phyloP scores from a whole-genome alignment of 192 early-diverging fungal genomes.

The Coemansia furcata region DNA sequence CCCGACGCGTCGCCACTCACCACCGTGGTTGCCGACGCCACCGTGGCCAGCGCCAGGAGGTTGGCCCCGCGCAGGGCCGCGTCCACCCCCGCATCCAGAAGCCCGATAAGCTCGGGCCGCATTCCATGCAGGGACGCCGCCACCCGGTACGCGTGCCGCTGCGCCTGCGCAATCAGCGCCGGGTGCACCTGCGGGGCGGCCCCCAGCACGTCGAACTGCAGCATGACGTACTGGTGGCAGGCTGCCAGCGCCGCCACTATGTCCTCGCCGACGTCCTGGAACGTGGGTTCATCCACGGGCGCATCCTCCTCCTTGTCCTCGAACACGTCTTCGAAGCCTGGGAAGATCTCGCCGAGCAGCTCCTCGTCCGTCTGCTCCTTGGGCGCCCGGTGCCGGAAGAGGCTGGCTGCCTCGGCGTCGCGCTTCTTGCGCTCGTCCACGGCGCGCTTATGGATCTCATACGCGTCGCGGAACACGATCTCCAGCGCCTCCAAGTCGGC shows the following conservation, averaged over 20 bases:
- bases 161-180: slow-evolving; percentile 17
- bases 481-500: slow-evolving; percentile 34
- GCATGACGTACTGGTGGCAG: slow-evolving; percentile 56
- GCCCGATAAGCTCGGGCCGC: slow-evolving; percentile 12
- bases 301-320: slow-evolving; percentile 46
- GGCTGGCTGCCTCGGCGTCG: slow-evolving; percentile 35
- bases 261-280: slow-evolving; percentile 51
- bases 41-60: slow-evolving; percentile 26
- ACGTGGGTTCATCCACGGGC: slow-evolving; percentile 27
- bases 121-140: slow-evolving; percentile 17
- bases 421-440: slow-evolving; percentile 27
- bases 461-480: slow-evolving; percentile 28
- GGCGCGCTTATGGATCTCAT: slow-evolving; percentile 36
- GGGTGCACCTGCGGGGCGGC: slow-evolving; percentile 11
- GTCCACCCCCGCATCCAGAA: slow-evolving; percentile 15
- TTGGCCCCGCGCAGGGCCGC: slow-evolving; percentile 34
- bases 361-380: slow-evolving; percentile 66
- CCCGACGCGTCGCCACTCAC: not conserved
- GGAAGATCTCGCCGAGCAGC: slow-evolving; percentile 76
- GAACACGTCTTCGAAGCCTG: slow-evolving; percentile 71
- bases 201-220: slow-evolving; percentile 34
- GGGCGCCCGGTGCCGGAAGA: slow-evolving; percentile 26
- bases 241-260: slow-evolving; percentile 49
- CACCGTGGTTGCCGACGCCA: slow-evolving; percentile 7
- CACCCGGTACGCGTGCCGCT: slow-evolving; percentile 25